Evolutionary conservation across 2,329 filamentous ascomycete species (phyloP), one percentile per base, ranked within the genome.

Genomic region (Penicillium sp.): DNA sequence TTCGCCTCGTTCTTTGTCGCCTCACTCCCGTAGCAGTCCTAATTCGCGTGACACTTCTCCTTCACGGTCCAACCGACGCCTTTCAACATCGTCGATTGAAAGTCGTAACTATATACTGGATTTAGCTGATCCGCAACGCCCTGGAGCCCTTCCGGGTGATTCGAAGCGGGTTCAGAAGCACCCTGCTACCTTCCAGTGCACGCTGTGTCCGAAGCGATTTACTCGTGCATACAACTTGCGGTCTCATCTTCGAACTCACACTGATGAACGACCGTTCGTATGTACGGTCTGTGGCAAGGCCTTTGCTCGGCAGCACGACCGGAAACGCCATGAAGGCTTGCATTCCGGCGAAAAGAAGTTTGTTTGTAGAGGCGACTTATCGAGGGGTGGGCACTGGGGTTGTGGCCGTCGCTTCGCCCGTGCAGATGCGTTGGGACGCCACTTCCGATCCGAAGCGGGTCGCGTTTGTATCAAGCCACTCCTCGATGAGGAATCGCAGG

Each of bases 271-370:
- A 33, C 93, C 93, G 0, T 98, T 97, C 59, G 91, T 97, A 2
- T 98, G 93, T 62, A 96, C 87, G 0, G 88, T 97, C 7, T 98
- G 93, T 55, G 87, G 88, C 36, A 98, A 98, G 67, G 93, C 93
- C 0, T 98, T 98, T 69, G 93, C 93, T 4, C 84, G 93, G 17
- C 93, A 98, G 62, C 93, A 98, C 62, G 93, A 98, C 63, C 84
- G 93, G 31, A 98, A 98, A 69, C 84, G 93, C 26, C 93, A 98
- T 66, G 93, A 98, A 69, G 90, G 91, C 26, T 73, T 98, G 28
- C 93, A 98, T 60, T 94, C 87, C 0, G 93, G 93, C 28, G 93
- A 98, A 71, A 98, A 97, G 79, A 97, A 95, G 62, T 98, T 97
- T 62, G 87, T 97, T 6, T 98, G 93, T 69, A 89, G 88, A 53